Evolutionary conservation across 2,329 filamentous ascomycete genomes (phyloP).

Genomic region (Botrytis paeoniae): DNA sequence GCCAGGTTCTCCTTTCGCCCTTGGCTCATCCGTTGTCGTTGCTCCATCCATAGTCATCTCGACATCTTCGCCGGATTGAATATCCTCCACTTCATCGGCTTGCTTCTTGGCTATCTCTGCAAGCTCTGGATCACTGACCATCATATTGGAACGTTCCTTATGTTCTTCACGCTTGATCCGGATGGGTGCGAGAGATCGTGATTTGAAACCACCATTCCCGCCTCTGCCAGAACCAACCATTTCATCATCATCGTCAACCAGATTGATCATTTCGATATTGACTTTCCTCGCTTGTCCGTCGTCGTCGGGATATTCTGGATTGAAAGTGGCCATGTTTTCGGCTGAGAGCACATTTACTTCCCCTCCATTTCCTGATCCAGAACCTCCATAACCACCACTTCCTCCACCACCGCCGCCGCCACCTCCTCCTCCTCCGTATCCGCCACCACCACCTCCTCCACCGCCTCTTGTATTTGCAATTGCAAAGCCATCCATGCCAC

Average conservation of each 20-base stretch:
- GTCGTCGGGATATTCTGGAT: constrained; percentile 34
- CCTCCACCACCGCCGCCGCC: constrained; percentile 10
- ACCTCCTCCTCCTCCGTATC: constrained; percentile 16
- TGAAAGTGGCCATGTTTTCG: constrained; percentile 15
- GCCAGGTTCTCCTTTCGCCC: constrained; percentile 10
- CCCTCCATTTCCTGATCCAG: constrained; percentile 13
- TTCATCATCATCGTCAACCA: constrained; percentile 26
- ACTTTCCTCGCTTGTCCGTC: constrained; percentile 28
- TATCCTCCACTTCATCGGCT: constrained; percentile 19
- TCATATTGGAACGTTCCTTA: constrained; percentile 33
- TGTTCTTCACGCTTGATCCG: constrained; percentile 36
- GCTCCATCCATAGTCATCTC: background rate
- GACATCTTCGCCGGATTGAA: background rate
- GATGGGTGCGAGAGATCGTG: constrained; percentile 32
- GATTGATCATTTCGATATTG: constrained; percentile 36
- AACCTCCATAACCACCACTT: constrained; percentile 1
- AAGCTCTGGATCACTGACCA: constrained; percentile 25
- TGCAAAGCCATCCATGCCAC: background rate
- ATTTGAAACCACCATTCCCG: constrained; percentile 22
- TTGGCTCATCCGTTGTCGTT: background rate
- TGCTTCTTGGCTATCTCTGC: constrained; percentile 14
- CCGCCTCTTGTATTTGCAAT: constrained; percentile 10
- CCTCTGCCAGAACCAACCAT: constrained; percentile 17
- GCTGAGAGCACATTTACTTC: constrained; percentile 8
- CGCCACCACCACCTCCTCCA: constrained; percentile 8